Evolutionary conservation across 495 filamentous ascomycete species (phyloP).

Genomic region (Massariosphaeria phaeospora): DNA sequence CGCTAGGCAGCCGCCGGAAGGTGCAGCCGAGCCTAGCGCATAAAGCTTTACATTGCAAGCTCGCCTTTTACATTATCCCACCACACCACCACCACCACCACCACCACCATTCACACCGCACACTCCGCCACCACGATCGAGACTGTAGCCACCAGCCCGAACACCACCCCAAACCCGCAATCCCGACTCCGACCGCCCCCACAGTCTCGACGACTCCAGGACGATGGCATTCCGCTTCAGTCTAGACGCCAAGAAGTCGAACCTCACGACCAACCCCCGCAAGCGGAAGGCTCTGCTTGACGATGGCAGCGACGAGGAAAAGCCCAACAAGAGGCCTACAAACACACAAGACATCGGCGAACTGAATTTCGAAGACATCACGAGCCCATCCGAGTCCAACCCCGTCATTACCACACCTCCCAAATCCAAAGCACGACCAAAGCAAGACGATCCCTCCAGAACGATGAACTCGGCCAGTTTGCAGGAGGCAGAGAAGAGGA

Average conservation of each 20-base stretch:
- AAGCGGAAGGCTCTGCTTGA: constrained; percentile 51
- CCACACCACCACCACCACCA: not conserved
- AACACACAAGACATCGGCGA: constrained; percentile 23
- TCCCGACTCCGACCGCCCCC: no score
- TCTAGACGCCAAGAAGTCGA: constrained; percentile 16
- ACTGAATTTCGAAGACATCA: constrained; percentile 34
- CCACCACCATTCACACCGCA: not conserved
- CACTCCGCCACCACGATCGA: no score
- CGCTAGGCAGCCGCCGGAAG: no score
- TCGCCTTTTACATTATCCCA: no score
- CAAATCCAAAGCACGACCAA: constrained; percentile 21
- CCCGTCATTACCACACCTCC: constrained; percentile 33
- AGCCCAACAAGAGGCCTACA: no score
- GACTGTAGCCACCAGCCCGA: no score
- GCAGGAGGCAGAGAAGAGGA: constrained; percentile 20
- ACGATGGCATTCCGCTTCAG: constrained; percentile 46
- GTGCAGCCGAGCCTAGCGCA: no score
- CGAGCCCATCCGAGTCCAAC: constrained; percentile 8
- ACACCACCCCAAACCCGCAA: no score
- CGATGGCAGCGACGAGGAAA: constrained; percentile 43
- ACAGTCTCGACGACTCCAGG: not conserved
- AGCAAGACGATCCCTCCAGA: constrained; percentile 50
- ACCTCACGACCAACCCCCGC: constrained; percentile 38
- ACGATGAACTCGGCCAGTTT: constrained; percentile 46
- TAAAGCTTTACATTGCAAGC: no score